Base-by-base conservation (phyloP, 73 alveolate genomes). In the Chromera velia region DNA sequence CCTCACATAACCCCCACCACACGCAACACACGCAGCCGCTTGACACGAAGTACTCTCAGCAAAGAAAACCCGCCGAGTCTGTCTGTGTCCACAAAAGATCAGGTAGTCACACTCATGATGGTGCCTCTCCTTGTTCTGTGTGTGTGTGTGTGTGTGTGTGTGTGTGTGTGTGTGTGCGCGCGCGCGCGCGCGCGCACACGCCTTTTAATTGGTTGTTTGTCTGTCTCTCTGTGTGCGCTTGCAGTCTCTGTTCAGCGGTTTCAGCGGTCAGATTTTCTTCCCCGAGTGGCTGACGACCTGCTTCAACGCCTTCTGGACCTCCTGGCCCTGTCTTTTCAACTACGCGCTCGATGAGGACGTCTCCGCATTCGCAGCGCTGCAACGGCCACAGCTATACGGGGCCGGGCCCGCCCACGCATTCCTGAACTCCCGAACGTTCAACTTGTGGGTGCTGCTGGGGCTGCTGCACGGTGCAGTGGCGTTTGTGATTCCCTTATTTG, bases 221-320 rank as follows among this genome's bases (percentile, higher is more conserved):
- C n/a, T n/a, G n/a, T n/a, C n/a, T n/a, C n/a, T n/a, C n/a, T n/a
- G n/a, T n/a, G n/a, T n/a, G n/a, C n/a, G n/a, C n/a, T n/a, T n/a
- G n/a, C n/a, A n/a, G n/a, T n/a, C 90, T 29, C 88, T 88, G 74
- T 88, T 82, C 55, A 91, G 89, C 79, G 98, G 98, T 0, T 93
- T 82, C 74, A 79, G 92, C 47, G 98, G 98, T 7, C 95, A 93
- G 80, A 93, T 89, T 32, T 93, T 82, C 87, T 93, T 89, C 68
- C 95, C 96, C 1, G 98, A 93, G 78, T 93, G 98, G 96, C 88
- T 91, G 32, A 94, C 96, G 17, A 93, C 90, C 89, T 86, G 90
- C 62, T 93, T 89, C 74, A 93, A 93, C 82, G 94, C 98, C 19
- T 76, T 93, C 33, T 93, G 93, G 91, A 93, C 98, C 40, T 76